A percentile compares a stretch with the other conserved stretches of the same genome.
These are phyloP conservation scores for Aspergillus sclerotialis DNA, from an alignment of 2,329 filamentous ascomycete species.

Conservation along the genomic window DNA sequence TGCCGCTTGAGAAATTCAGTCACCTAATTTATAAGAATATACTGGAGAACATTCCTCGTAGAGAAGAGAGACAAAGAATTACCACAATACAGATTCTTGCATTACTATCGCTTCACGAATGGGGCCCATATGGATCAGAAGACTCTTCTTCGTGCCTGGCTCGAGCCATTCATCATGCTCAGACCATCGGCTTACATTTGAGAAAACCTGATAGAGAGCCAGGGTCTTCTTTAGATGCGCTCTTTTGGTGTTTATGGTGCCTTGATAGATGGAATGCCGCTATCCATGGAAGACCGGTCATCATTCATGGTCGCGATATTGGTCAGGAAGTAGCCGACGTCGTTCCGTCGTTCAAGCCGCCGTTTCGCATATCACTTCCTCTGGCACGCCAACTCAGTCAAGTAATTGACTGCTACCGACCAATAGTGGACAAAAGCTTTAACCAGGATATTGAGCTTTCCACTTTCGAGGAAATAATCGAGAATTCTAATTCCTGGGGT, in stretches of 20 bases:
- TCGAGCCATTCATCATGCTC: conserved; percentile 26
- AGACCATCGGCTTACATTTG: conserved; percentile 22
- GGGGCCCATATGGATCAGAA: conserved; percentile 23
- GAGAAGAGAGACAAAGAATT: conserved; percentile 10
- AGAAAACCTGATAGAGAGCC: conserved; percentile 4
- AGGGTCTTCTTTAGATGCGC: background rate
- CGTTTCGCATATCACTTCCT: conserved; percentile 10
- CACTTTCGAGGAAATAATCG: conserved; percentile 6
- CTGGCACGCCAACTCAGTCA: conserved; percentile 6
- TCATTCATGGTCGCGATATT: conserved; percentile 14
- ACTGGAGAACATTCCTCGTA: conserved; percentile 17
- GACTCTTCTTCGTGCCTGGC: conserved; percentile 21
- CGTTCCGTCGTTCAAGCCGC: conserved; percentile 5
- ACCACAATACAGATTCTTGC: conserved; percentile 23
- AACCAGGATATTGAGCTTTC: conserved; percentile 7
- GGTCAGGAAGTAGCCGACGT: conserved; percentile 8
- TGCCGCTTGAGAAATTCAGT: conserved; percentile 7
- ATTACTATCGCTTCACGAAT: conserved; percentile 25
- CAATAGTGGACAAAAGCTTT: conserved; percentile 3
- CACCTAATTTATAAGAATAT: conserved; percentile 15
- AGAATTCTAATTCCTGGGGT: background rate
- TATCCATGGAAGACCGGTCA: conserved; percentile 13
- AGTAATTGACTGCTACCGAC: conserved; percentile 9
- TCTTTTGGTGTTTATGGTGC: conserved; percentile 18
- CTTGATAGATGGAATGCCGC: conserved; percentile 18